Evolutionary conservation across 1,139 yeast species (phyloP).

Genomic region (Candida buenavistaensis): DNA sequence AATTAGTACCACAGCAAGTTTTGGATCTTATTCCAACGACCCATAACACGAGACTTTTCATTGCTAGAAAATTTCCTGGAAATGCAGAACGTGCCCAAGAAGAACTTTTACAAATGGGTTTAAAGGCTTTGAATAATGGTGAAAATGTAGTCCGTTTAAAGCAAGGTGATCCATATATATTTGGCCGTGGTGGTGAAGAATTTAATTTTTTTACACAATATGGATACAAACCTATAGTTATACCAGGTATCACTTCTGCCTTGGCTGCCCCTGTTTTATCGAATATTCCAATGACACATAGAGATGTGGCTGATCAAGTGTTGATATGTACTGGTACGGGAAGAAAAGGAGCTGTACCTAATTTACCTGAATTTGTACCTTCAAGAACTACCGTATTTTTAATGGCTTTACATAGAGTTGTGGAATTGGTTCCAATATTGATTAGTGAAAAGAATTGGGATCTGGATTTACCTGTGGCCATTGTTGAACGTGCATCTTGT

Average conservation of each 20-base stretch:
- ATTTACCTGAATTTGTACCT: slow-evolving; percentile 68
- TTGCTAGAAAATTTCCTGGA: slow-evolving; percentile 95
- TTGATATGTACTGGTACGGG: slow-evolving; percentile 95
- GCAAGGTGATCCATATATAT: slow-evolving; percentile 97
- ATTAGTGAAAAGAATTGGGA: slow-evolving; percentile 64
- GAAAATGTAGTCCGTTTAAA: slow-evolving; percentile 82
- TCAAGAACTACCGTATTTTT: slow-evolving; percentile 82
- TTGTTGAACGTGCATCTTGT: slow-evolving; percentile 89
- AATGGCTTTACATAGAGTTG: slow-evolving; percentile 87
- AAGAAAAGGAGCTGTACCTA: slow-evolving; percentile 78
- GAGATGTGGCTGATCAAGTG: slow-evolving; percentile 92
- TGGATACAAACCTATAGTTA: slow-evolving; percentile 70
- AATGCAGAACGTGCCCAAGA: slow-evolving; percentile 94
- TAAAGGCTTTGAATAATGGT: slow-evolving; percentile 63
- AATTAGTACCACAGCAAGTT: slow-evolving; percentile 87
- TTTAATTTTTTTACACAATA: slow-evolving; percentile 61
- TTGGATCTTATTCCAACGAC: slow-evolving; percentile 73
- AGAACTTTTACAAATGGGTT: slow-evolving; percentile 72
- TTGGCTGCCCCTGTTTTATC: slow-evolving; percentile 87
- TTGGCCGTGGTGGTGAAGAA: slow-evolving; percentile 98
- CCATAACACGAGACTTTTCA: slow-evolving; percentile 62
- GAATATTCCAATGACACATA: slow-evolving; percentile 85
- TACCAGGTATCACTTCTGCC: slow-evolving; percentile 91
- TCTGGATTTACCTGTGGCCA: slow-evolving; percentile 70
- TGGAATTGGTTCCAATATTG: slow-evolving; percentile 63